Evolutionary conservation across 768 basidiomycete species (phyloP), one percentile per base, ranked within the genome.

Genomic region (Ramaria sp.): DNA sequence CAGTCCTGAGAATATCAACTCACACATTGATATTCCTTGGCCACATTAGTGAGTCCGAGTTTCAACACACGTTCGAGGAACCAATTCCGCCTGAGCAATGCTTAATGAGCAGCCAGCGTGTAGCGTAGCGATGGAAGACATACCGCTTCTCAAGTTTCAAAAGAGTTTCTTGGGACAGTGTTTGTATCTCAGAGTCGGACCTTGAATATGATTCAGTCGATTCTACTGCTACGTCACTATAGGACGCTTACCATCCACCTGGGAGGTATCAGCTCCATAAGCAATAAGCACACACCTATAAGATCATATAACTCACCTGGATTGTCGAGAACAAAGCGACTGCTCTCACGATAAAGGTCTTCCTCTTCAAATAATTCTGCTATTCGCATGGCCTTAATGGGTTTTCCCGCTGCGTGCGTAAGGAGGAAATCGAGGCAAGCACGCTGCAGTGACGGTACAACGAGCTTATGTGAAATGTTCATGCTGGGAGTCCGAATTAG

Each of bases 1-100:
- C 5, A 39, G 45, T 52, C 39, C 9, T 12, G 27, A 13, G 27
- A 11, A 13, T 4, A n/a, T n/a, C 39, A 39, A 54, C 82, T 61
- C 66, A 92, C 91, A 66, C 94, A 96, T 80, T 89, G 86, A 64
- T 96, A 96, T 64, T 96, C 93, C 68, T 94, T 93, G n/a, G 88
- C 81, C 22, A 95, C 78, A 60, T 85, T 80, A 0, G 88, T 87
- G 41, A 91, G 73, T 1, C 91, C 91, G 10, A 97, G 81, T 67
- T 96, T 96, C 60, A 96, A 75, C 15, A 97, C 87, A 19, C 94
- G 82, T 67, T 97, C 94, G 19, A 96, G 78, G 71, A 96, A 96
- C 93, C 93, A 96, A 54, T 85, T 94, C 57, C 94, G 80, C 37
- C 91, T 91, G 61, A 15, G 33, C 41, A 47, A 48, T 38, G 34